phyloP scores from a whole-genome alignment of 768 basidiomycete genomes.

The Gloeopeniophorella convolvens region DNA sequence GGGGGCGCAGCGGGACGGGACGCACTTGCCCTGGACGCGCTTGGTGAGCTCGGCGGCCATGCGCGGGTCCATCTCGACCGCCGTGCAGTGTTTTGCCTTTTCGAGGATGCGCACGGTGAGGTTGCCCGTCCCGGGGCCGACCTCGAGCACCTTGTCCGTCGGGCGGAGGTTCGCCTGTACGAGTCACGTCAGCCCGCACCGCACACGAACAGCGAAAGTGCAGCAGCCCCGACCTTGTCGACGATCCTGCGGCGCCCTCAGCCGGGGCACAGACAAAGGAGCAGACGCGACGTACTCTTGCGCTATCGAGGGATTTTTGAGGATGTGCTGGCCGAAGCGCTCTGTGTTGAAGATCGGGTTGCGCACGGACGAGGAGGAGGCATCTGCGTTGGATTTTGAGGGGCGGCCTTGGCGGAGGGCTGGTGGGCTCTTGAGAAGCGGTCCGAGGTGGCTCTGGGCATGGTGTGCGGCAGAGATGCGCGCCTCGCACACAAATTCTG shows the following conservation, averaged over 20 bases:
- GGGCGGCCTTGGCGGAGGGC: conserved; percentile 47
- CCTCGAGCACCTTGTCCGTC: conserved; percentile 94
- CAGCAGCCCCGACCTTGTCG: conserved; percentile 42
- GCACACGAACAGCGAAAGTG: neutral
- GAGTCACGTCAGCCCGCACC: too few relatives aligned
- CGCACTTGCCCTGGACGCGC: conserved; percentile 96
- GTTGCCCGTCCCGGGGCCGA: conserved; percentile 97
- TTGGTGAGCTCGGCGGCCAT: conserved; percentile 99
- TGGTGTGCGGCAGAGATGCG: too few relatives aligned
- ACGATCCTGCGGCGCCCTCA: conserved; percentile 41
- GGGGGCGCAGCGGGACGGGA: conserved; percentile 21
- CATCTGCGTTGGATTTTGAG: conserved; percentile 36
- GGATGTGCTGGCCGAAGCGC: conserved; percentile 94
- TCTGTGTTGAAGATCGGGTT: conserved; percentile 94
- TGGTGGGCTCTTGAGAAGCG: conserved; percentile 61
- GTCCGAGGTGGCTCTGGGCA: too few relatives aligned
- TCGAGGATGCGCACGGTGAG: conserved; percentile 90
- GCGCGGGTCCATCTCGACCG: conserved; percentile 96
- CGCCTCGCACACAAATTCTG: too few relatives aligned
- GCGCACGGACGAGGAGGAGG: conserved; percentile 40
- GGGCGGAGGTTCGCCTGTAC: conserved; percentile 81
- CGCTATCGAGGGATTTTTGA: conserved; percentile 88
- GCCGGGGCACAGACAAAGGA: conserved; percentile 11
- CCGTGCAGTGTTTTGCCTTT: conserved; percentile 87
- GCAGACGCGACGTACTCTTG: conserved; percentile 58